Evolutionary conservation across 31 red algal genomes (phyloP), one percentile per base, ranked within the genome.

Genomic region (Porphyra umbilicalis): DNA sequence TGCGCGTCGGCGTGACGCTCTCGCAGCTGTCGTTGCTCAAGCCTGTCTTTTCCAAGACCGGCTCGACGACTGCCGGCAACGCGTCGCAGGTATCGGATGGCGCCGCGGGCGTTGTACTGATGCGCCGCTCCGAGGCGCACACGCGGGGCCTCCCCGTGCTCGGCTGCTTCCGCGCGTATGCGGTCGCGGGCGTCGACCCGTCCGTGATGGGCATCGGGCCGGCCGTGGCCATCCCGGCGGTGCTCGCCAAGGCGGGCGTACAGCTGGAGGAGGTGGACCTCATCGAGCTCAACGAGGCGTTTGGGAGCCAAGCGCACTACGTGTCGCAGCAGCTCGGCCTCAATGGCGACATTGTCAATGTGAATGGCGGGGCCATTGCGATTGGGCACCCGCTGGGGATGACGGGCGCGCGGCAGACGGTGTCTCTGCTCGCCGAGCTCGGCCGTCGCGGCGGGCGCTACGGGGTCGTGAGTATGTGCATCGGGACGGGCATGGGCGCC

Each of bases 201-300:
- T 36, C 88, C 29, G 80, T 96, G 29, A 99, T 99, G 97, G 97
- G 97, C 20, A 99, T 99, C 83, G 97, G 97, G 29, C 97, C 97
- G 31, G 97, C 85, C 15, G 83, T 84, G 30, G 97, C 97, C n/a
- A 99, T 99, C 83, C 97, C 97, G 33, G 33, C 82, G 15, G 89
- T 88, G 67, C 84, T 99, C 32, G 77, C 90, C 42, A 93, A 92
- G 46, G 92, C 97, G 38, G 92, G 92, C 35, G 38, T 99, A 32
- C 84, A n/a, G 4, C 75, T 85, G 39, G 76, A 89, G 40, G 90
- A 94, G 39, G 83, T 99, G 76, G 97, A 99, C 75, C 83, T 99
- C 33, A 97, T 90, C 46, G 97, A 99, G 76, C 92, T 99, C 83
- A 99, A 99, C 80, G 97, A 99, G 83, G 97, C 97, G 32, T 99